A percentile compares a stretch with the other conserved stretches of the same genome.
phyloP scores from a whole-genome alignment of 495 filamentous ascomycete genomes.

The Trichoderma reesei region DNA sequence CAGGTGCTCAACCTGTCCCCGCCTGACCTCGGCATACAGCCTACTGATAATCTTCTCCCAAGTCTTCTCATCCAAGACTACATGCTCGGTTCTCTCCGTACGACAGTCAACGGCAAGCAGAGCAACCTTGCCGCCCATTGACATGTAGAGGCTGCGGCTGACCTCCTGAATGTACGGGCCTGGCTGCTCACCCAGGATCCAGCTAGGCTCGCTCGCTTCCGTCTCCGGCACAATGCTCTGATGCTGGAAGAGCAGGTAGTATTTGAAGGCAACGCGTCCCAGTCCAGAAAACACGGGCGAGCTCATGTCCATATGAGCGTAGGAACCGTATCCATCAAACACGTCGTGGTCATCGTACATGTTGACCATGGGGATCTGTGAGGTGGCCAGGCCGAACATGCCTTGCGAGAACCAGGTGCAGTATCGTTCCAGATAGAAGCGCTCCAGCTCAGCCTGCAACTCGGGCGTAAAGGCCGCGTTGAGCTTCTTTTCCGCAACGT shows the following conservation, averaged over 20 bases:
- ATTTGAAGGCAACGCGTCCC: slow-evolving; percentile 89
- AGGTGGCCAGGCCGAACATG: slow-evolving; percentile 80
- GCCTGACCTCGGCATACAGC: slow-evolving; percentile 66
- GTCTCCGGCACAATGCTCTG: slow-evolving; percentile 75
- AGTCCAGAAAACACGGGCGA: slow-evolving; percentile 84
- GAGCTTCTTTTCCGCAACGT: slow-evolving; percentile 71
- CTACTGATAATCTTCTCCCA: slow-evolving; percentile 80
- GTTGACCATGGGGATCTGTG: slow-evolving; percentile 97
- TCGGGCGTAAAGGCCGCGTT: slow-evolving; percentile 58
- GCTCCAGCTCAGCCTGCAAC: slow-evolving; percentile 77
- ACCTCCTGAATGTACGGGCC: slow-evolving; percentile 86
- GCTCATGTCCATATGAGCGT: slow-evolving; percentile 83
- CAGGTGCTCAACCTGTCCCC: slow-evolving; percentile 78
- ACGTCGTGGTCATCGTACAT: slow-evolving; percentile 98
- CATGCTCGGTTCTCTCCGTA: slow-evolving; percentile 75
- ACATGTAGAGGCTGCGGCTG: slow-evolving; percentile 81
- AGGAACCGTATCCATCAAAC: slow-evolving; percentile 93
- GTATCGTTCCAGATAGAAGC: slow-evolving; percentile 80
- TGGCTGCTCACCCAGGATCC: slow-evolving; percentile 67
- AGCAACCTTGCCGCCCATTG: slow-evolving; percentile 63
- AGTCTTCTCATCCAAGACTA: slow-evolving; percentile 69
- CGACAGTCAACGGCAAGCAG: slow-evolving; percentile 85
- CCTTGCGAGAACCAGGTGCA: slow-evolving; percentile 91
- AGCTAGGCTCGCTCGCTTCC: slow-evolving; percentile 76
- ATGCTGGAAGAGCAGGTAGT: slow-evolving; percentile 97